Evolutionary conservation across 1,284 basidiomycete genomes (phyloP), one percentile per base, ranked within the genome.

Genomic region (Pseudozyma sp.): DNA sequence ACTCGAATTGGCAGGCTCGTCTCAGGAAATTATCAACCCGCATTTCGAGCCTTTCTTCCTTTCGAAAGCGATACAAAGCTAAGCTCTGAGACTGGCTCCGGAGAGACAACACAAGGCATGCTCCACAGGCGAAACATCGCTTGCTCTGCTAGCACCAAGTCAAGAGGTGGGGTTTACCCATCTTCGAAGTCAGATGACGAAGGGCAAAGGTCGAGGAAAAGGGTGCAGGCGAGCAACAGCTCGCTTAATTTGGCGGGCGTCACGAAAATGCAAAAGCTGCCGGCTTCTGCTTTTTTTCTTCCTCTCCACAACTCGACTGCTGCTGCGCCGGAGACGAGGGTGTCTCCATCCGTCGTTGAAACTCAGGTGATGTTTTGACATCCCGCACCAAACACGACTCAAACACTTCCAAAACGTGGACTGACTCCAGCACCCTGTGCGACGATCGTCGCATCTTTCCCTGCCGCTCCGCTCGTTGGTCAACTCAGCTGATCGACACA

Each of bases 351-450:
- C 56, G 67, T 60, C 61, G 48, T 52, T 62, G 16, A 46, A 69
- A 64, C 67, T 69, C 67, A 64, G 60, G 67, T 64, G 67, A 69
- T 69, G 33, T 69, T 64, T 68, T 59, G 55, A 59, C 53, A 50
- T 53, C 40, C 53, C 56, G 47, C 53, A 24, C 24, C 24, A 37
- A 37, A 37, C 35, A 37, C 14, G 5, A 9, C 35, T 49, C 54
- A 31, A 9, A 50, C 8, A 30, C 33, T n/a, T 16, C 16, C 39
- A 45, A 44, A 40, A 17, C 44, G 52, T 13, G 10, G 24, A 29
- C 24, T 40, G 13, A n/a, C 37, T 4, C 49, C 30, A 35, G 29
- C 43, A 45, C 40, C 50, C 52, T 54, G 42, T 13, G 48, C 37
- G 54, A 14, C 44, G 55, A 68, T 63, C 59, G 55, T 50, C 54